phyloP scores from a whole-genome alignment of 495 filamentous ascomycete species.

The Xeromyces bisporus region DNA sequence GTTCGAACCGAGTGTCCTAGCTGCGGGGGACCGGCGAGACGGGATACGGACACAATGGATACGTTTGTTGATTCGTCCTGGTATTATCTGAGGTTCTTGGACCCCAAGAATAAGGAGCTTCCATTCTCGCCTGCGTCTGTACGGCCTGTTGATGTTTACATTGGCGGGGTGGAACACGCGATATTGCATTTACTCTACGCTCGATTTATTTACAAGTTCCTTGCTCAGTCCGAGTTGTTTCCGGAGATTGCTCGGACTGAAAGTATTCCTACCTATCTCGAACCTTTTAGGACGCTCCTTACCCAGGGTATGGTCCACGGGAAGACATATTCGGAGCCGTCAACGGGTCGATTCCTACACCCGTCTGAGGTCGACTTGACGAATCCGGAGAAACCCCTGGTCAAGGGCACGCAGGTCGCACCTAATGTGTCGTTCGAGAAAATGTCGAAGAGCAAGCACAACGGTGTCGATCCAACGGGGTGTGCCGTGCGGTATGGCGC shows the following conservation, averaged over 20 bases:
- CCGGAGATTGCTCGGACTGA: slow-evolving; percentile 24
- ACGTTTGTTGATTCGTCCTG: slow-evolving; percentile 89
- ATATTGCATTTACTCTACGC: slow-evolving; percentile 86
- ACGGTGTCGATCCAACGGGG: slow-evolving; percentile 65
- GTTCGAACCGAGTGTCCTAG: slow-evolving; percentile 58
- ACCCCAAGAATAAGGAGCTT: slow-evolving; percentile 41
- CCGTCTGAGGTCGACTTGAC: slow-evolving; percentile 57
- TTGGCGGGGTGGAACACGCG: slow-evolving; percentile 80
- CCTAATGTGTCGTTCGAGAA: slow-evolving; percentile 63
- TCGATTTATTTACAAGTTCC: slow-evolving; percentile 78
- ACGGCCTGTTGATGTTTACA: slow-evolving; percentile 66
- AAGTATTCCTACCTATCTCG: slow-evolving; percentile 18
- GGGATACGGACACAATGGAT: slow-evolving; percentile 91
- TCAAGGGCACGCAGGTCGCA: slow-evolving; percentile 37
- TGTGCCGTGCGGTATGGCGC: slow-evolving; percentile 62
- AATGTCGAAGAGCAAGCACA: slow-evolving; percentile 94
- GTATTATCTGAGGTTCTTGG: slow-evolving; percentile 73
- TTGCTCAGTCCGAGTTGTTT: slow-evolving; percentile 40
- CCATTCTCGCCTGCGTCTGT: slow-evolving; percentile 44
- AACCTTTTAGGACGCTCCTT: slow-evolving; percentile 67
- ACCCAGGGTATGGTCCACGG: slow-evolving; percentile 91
- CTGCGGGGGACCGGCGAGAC: slow-evolving; percentile 49
- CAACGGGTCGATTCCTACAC: slow-evolving; percentile 58
- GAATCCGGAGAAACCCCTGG: slow-evolving; percentile 36
- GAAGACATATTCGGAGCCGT: slow-evolving; percentile 60